Evolutionary conservation across 306 rosid species (phyloP).

Genomic region (Chamaecrista fasciculata): DNA sequence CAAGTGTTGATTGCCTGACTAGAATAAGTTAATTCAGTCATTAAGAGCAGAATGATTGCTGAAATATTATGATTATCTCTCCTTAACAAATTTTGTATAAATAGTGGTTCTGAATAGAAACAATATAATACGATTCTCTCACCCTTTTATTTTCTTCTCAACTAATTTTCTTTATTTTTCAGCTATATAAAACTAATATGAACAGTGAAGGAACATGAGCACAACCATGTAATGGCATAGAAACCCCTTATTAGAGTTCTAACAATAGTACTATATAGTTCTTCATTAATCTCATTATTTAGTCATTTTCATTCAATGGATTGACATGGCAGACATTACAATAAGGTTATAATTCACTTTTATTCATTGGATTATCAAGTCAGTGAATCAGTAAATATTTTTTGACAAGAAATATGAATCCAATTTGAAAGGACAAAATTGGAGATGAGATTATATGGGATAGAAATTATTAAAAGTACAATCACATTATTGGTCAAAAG

Average conservation of each 20-base stretch:
- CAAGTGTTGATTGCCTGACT: background rate
- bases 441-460: constrained; percentile 5
- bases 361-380: background rate
- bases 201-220: background rate
- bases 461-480: background rate
- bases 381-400: background rate
- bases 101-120: background rate
- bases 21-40: background rate
- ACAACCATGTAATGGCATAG: constrained; percentile 20
- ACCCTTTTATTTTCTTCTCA: background rate
- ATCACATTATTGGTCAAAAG: background rate
- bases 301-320: constrained; percentile 21
- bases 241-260: constrained; percentile 14
- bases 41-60: background rate
- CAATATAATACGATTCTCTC: background rate
- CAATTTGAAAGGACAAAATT: background rate
- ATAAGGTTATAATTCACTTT: constrained; percentile 16
- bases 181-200: no score
- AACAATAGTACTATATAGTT: constrained; percentile 2
- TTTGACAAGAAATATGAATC: constrained; percentile 6
- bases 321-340: background rate
- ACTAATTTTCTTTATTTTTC: no score
- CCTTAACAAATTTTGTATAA: background rate
- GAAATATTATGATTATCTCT: background rate
- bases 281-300: constrained; percentile 1